These are phyloP conservation scores for Ceratocystis destructans DNA, from an alignment of 2,329 filamentous ascomycete genomes.

Conservation along the genomic window DNA sequence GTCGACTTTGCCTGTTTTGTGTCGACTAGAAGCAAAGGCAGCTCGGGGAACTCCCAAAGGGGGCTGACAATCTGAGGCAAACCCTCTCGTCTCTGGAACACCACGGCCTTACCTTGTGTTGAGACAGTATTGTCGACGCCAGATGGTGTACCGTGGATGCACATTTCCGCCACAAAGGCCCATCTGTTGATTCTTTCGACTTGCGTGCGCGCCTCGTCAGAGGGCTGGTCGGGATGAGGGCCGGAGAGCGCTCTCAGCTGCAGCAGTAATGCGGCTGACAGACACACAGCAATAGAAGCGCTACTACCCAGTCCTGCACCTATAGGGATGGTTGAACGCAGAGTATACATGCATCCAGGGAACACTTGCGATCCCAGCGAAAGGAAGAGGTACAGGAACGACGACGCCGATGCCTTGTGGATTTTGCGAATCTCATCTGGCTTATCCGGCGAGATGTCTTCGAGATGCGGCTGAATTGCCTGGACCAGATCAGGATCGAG, in stretches of 20 bases:
- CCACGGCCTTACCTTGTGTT: slow-evolving; percentile 82
- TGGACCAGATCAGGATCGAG: slow-evolving; percentile 72
- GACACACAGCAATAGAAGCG: slow-evolving; percentile 83
- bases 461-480: slow-evolving; percentile 67
- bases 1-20: slow-evolving; percentile 82
- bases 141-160: slow-evolving; percentile 92
- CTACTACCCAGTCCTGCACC: slow-evolving; percentile 84
- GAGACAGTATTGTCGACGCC: slow-evolving; percentile 96
- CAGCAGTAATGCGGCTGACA: slow-evolving; percentile 68
- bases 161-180: slow-evolving; percentile 95
- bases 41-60: slow-evolving; percentile 77
- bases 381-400: slow-evolving; percentile 87
- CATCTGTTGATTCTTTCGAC: slow-evolving; percentile 93
- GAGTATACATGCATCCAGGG: slow-evolving; percentile 71
- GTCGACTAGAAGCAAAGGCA: slow-evolving; percentile 80
- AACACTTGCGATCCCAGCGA: slow-evolving; percentile 70
- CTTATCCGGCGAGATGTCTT: slow-evolving; percentile 51
- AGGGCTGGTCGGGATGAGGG: slow-evolving; percentile 80
- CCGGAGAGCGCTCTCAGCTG: slow-evolving; percentile 81
- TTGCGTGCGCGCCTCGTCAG: slow-evolving; percentile 75
- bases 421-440: slow-evolving; percentile 66
- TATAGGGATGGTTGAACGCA: slow-evolving; percentile 88
- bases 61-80: slow-evolving; percentile 46
- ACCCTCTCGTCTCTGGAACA: slow-evolving; percentile 54
- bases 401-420: slow-evolving; percentile 64